phyloP scores from a whole-genome alignment of 2,329 filamentous ascomycete genomes.

The Grosmannia clavigera region DNA sequence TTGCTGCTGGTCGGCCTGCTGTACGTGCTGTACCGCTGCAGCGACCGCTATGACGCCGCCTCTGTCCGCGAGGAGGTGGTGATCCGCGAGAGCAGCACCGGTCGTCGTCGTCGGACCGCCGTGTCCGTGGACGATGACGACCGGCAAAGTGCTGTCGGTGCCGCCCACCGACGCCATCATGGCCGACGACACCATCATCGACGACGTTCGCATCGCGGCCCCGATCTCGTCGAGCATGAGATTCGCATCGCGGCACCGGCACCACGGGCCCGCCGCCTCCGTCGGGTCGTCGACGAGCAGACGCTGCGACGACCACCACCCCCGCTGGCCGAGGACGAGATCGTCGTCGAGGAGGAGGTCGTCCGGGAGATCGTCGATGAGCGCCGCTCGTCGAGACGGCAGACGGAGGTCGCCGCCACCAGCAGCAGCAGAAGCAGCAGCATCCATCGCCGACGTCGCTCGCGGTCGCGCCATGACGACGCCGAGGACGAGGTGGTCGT shows the following conservation, averaged over 20 bases:
- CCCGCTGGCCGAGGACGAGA: not conserved
- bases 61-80: not conserved
- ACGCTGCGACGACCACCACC: not conserved
- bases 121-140: slow-evolving; percentile 7
- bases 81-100: not conserved
- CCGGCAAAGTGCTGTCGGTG: not conserved
- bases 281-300: not conserved
- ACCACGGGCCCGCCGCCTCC: not conserved
- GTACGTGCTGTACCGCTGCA: slow-evolving; percentile 13
- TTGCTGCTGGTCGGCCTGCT: slow-evolving; percentile 21
- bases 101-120: not conserved
- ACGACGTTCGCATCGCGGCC: too few species aligned
- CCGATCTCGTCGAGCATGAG: not conserved
- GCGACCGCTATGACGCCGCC: not conserved
- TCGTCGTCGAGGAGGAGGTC: not conserved
- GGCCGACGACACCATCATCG: not conserved
- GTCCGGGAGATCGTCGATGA: not conserved
- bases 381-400: not conserved
- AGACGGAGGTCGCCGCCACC: not conserved
- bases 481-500: slow-evolving; percentile 22
- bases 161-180: not conserved
- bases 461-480: slow-evolving; percentile 8
- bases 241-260: not conserved
- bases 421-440: not conserved
- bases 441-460: slow-evolving; percentile 3